Percentiles rank a stretch among this genome's conserved stretches.
phyloP scores from a whole-genome alignment of 345 rosid species.

The Mallotus nudiflorus region DNA sequence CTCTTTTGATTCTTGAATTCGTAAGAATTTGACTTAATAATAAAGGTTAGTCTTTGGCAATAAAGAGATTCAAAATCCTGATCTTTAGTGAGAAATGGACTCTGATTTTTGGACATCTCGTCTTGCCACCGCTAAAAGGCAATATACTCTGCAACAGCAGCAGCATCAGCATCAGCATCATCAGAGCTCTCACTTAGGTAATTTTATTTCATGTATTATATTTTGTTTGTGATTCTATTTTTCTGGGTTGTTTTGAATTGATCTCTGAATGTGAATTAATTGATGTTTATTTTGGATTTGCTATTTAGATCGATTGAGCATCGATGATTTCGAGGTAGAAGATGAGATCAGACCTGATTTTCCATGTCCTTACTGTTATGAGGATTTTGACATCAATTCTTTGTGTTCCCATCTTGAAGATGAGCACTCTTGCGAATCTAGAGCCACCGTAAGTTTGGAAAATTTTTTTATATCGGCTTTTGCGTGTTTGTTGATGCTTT shows the following conservation, averaged over 20 bases:
- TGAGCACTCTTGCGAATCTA: slow-evolving; percentile 58
- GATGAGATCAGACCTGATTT: slow-evolving; percentile 55
- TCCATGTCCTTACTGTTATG: slow-evolving; percentile 60
- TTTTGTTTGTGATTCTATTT: too few species aligned
- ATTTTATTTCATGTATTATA: too few species aligned
- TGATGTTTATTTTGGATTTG: neutral
- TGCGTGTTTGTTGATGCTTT: neutral
- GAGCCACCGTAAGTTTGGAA: slow-evolving; percentile 37
- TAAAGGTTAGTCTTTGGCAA: neutral
- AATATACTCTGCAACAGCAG: slow-evolving; percentile 41
- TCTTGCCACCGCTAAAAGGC: slow-evolving; percentile 59
- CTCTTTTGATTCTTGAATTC: neutral
- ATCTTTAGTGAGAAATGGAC: slow-evolving; percentile 41
- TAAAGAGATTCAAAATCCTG: neutral
- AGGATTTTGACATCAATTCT: slow-evolving; percentile 57
- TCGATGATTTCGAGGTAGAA: slow-evolving; percentile 62
- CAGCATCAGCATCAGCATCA: slow-evolving; percentile 44
- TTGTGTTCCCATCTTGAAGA: slow-evolving; percentile 65
- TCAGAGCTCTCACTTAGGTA: slow-evolving; percentile 48
- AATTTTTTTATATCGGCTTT: neutral
- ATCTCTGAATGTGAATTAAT: neutral
- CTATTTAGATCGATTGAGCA: slow-evolving; percentile 47
- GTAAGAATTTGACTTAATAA: neutral
- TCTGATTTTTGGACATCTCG: slow-evolving; percentile 66
- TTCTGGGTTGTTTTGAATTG: slow-evolving; percentile 1